These are phyloP conservation scores for Aristolochia fimbriata DNA, from an alignment of 164 flowering plant species.

Conservation along the genomic window DNA sequence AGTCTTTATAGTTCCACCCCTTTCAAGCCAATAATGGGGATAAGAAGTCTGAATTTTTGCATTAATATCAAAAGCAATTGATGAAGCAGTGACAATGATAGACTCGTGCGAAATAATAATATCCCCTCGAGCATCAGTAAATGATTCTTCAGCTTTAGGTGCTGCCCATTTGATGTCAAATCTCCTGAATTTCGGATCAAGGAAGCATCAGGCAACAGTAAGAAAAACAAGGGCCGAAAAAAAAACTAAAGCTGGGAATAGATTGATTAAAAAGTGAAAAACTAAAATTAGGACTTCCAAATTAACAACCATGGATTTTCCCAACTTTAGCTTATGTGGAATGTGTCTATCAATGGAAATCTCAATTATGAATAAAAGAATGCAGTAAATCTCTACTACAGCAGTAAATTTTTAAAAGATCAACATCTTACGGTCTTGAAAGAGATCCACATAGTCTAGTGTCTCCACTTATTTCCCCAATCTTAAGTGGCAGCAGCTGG, in stretches of 20 bases:
- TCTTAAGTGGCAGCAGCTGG: slow-evolving; percentile 51
- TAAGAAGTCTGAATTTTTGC: slow-evolving; percentile 70
- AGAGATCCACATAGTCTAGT: slow-evolving; percentile 94
- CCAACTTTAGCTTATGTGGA: too few species aligned
- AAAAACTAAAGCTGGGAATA: too few species aligned
- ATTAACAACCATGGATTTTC: too few species aligned
- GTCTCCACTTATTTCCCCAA: slow-evolving; percentile 89
- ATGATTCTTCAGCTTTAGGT: slow-evolving; percentile 95
- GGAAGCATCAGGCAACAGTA: not conserved
- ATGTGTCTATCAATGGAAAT: not conserved
- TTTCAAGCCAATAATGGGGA: slow-evolving; percentile 38
- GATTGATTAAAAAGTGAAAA: too few species aligned
- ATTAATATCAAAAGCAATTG: slow-evolving; percentile 80
- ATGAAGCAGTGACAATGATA: slow-evolving; percentile 65
- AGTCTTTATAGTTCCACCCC: slow-evolving; percentile 18
- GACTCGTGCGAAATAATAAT: slow-evolving; percentile 77
- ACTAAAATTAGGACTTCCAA: too few species aligned
- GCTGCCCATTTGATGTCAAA: slow-evolving; percentile 98
- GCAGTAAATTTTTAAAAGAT: not conserved
- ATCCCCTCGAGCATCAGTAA: slow-evolving; percentile 91
- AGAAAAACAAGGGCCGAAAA: not conserved
- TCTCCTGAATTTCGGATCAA: slow-evolving; percentile 40
- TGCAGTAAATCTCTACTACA: not conserved
- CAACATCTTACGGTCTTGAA: slow-evolving; percentile 66
- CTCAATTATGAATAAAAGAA: not conserved